These are phyloP conservation scores for Domatiomyces globalis DNA, from an alignment of 2,329 filamentous ascomycete species.

Conservation along the genomic window DNA sequence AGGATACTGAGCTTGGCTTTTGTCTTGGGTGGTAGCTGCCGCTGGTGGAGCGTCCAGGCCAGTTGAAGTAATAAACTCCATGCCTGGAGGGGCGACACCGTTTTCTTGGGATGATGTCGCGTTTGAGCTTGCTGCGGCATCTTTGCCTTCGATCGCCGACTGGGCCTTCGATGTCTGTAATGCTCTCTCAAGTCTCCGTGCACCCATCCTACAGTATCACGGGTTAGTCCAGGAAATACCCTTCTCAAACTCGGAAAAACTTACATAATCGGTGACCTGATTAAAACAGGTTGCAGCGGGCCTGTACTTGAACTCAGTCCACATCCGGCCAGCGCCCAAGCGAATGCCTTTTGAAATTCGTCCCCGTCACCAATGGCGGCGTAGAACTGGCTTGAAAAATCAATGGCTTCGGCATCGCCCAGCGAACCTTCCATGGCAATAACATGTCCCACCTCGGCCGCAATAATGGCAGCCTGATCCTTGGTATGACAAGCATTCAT, in stretches of 20 bases:
- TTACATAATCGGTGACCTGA: neutral
- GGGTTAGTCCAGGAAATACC: neutral
- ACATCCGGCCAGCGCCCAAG: neutral
- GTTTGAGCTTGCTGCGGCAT: neutral
- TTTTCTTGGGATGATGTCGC: neutral
- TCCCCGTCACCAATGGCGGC: neutral
- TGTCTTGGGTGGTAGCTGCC: neutral
- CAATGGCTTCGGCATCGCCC: neutral
- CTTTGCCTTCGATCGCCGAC: neutral
- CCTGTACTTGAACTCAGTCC: neutral
- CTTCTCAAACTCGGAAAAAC: neutral
- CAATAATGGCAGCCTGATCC: neutral
- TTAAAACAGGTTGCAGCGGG: neutral
- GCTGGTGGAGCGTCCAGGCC: neutral
- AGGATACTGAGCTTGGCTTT: neutral
- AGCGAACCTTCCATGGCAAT: neutral
- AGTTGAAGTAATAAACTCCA: neutral
- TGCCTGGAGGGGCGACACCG: neutral
- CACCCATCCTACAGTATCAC: neutral
- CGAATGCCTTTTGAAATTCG: neutral
- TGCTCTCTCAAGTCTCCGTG: neutral
- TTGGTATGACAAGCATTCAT: neutral
- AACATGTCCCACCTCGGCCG: neutral
- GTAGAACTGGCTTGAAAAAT: neutral
- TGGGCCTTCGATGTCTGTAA: neutral